These are phyloP conservation scores for Monosporozyma yasuniensis DNA, from an alignment of 805 yeast genomes.

Conservation along the genomic window DNA sequence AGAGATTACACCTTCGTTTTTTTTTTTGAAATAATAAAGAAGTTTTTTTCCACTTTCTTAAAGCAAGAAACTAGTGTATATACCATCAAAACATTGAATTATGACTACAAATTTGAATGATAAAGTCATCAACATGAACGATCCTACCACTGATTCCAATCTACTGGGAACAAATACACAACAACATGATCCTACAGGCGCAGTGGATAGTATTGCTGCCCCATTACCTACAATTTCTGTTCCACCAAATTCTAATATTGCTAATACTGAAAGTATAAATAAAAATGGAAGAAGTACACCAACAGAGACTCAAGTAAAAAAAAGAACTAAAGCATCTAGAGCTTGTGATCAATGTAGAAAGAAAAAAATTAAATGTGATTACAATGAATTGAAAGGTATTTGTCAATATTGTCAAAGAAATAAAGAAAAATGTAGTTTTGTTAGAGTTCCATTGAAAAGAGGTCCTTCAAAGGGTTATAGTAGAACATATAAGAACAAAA, in stretches of 20 bases:
- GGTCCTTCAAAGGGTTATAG: conserved; percentile 72
- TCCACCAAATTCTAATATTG: not conserved
- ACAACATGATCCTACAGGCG: not conserved
- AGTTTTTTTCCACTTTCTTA: not conserved
- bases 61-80: not conserved
- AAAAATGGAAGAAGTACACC: not conserved
- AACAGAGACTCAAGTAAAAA: conserved; percentile 27
- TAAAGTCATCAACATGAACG: not conserved
- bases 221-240: not conserved
- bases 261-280: not conserved
- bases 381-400: conserved; percentile 41
- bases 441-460: conserved; percentile 63
- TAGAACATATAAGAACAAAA: conserved; percentile 12
- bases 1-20: not conserved
- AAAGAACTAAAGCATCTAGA: conserved; percentile 64
- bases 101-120: not conserved
- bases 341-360: conserved; percentile 78
- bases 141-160: not conserved
- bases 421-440: conserved; percentile 56
- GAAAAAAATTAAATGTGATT: conserved; percentile 66
- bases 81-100: not conserved
- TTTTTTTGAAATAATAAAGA: not conserved
- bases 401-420: conserved; percentile 59
- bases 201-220: not conserved
- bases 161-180: not conserved